A percentile compares a stretch with the other conserved stretches of the same genome.
Conservation (phyloP, 805 yeast species). For the Candida ulmi region DNA sequence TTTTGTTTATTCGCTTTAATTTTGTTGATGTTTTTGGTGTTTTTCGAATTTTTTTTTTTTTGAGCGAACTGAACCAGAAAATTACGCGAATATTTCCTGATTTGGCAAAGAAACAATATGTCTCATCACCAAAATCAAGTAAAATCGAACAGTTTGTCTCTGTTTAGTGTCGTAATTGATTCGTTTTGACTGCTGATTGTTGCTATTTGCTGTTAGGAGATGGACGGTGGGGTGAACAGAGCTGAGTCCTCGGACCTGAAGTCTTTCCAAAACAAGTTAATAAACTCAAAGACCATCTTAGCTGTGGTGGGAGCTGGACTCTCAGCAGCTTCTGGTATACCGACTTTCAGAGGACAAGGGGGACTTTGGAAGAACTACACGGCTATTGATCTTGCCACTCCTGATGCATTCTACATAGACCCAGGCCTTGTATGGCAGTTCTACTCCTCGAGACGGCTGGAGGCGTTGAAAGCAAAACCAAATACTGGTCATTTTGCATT, state of each 20-base stretch:
- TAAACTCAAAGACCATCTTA: slow-evolving; percentile 41
- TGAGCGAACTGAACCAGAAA: too few species aligned
- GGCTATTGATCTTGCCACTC: slow-evolving; percentile 83
- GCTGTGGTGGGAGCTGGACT: slow-evolving; percentile 82
- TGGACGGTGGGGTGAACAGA: background rate
- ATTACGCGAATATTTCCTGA: background rate
- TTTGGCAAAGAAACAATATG: too few species aligned
- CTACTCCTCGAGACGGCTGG: slow-evolving; percentile 61
- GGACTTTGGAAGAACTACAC: slow-evolving; percentile 77
- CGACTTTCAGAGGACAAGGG: slow-evolving; percentile 65
- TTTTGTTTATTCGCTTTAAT: background rate
- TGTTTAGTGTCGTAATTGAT: too few species aligned
- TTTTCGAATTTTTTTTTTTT: too few species aligned
- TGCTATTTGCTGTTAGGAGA: too few species aligned
- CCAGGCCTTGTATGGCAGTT: slow-evolving; percentile 92
- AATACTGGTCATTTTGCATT: slow-evolving; percentile 70
- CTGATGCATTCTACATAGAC: slow-evolving; percentile 79
- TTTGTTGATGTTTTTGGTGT: too few species aligned
- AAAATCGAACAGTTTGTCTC: too few species aligned
- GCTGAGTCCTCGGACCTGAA: slow-evolving; percentile 11
- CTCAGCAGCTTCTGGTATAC: slow-evolving; percentile 70
- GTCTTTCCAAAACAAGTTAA: slow-evolving; percentile 45
- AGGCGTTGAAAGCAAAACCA: slow-evolving; percentile 64
- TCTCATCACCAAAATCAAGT: too few species aligned
- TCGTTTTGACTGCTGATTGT: too few species aligned